phyloP scores from a whole-genome alignment of 768 basidiomycete genomes.

The Lyophyllum shimeji region DNA sequence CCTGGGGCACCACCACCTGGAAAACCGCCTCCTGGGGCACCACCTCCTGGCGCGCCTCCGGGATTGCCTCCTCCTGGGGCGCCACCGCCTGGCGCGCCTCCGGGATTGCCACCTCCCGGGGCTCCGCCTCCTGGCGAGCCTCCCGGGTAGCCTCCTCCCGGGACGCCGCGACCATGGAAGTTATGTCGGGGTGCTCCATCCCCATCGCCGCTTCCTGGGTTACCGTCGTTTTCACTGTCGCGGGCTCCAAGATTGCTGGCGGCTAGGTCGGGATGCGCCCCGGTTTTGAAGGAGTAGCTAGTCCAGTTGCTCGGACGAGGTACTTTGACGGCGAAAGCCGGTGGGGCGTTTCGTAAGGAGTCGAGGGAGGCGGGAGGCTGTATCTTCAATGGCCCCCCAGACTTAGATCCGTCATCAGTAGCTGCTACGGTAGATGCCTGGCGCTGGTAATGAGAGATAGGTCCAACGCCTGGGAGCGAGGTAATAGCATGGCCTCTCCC shows the following conservation, averaged over 20 bases:
- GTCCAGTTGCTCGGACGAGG: not conserved
- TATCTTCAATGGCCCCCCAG: not conserved
- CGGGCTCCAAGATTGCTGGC: not conserved
- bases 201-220: not conserved
- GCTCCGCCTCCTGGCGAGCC: too few species aligned
- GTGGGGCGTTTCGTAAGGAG: not conserved
- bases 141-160: too few species aligned
- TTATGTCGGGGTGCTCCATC: too few species aligned
- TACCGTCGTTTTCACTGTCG: not conserved
- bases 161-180: too few species aligned
- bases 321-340: not conserved
- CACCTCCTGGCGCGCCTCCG: not conserved
- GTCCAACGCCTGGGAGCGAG: constrained; percentile 1
- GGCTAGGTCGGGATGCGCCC: not conserved
- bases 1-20: not conserved
- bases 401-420: not conserved
- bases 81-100: too few species aligned
- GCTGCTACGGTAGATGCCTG: not conserved
- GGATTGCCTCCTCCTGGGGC: too few species aligned
- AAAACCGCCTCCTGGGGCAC: not conserved
- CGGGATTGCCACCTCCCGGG: too few species aligned
- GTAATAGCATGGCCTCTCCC: constrained; percentile 6
- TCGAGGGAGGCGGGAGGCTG: not conserved
- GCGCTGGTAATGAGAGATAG: not conserved
- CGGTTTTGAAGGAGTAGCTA: not conserved